Conservation (phyloP, 2,329 filamentous ascomycete species). For the Calonectria leucothoes region DNA sequence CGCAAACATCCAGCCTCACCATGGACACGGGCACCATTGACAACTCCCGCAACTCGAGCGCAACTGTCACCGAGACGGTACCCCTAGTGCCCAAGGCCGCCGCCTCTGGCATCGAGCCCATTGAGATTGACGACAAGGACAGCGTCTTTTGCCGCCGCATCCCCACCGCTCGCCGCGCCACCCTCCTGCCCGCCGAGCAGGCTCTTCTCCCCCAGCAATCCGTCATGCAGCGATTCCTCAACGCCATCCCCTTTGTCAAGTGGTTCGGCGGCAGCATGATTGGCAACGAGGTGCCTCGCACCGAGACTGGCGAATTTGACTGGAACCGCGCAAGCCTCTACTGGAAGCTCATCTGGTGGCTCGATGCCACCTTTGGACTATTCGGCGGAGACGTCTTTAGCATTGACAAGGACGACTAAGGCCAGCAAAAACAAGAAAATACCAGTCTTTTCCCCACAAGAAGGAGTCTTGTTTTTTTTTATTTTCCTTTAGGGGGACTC, state of each 20-base stretch:
- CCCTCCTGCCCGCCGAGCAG: slow-evolving; percentile 75
- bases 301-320: slow-evolving; percentile 82
- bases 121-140: slow-evolving; percentile 48
- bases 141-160: slow-evolving; percentile 70
- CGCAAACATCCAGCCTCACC: slow-evolving; percentile 65
- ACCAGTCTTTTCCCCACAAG: not conserved
- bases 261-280: slow-evolving; percentile 82
- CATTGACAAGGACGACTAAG: slow-evolving; percentile 68
- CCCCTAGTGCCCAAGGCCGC: slow-evolving; percentile 26
- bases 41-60: slow-evolving; percentile 56
- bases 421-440: not conserved
- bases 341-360: slow-evolving; percentile 74
- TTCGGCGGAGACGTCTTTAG: slow-evolving; percentile 70
- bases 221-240: slow-evolving; percentile 71
- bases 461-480: not conserved
- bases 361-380: slow-evolving; percentile 68
- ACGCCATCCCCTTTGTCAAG: slow-evolving; percentile 74
- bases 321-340: slow-evolving; percentile 75
- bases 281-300: slow-evolving; percentile 79
- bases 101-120: slow-evolving; percentile 40
- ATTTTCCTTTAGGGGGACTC: not conserved
- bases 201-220: slow-evolving; percentile 78
- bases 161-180: slow-evolving; percentile 73
- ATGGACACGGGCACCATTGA: slow-evolving; percentile 67
- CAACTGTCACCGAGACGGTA: slow-evolving; percentile 54